Conservation (phyloP, 345 rosid species). For the Populus davidiana region DNA sequence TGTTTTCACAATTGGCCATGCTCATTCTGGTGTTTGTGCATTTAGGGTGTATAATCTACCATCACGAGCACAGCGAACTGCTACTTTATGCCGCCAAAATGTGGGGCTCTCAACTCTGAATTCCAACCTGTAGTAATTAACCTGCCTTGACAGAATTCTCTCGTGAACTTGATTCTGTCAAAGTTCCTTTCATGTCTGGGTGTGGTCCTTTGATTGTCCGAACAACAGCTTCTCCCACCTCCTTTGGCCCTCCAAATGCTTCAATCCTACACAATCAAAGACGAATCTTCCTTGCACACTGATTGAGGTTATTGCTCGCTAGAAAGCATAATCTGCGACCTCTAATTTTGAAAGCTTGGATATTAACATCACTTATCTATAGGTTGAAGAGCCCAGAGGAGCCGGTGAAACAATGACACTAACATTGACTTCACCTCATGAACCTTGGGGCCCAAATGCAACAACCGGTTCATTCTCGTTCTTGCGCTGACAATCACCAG, state of each 20-base stretch:
- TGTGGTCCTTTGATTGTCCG: constrained; percentile 49
- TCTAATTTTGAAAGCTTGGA: not conserved
- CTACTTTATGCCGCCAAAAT: constrained; percentile 64
- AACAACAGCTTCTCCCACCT: constrained; percentile 77
- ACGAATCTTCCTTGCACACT: not conserved
- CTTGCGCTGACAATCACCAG: constrained; percentile 34
- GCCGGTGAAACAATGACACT: constrained; percentile 82
- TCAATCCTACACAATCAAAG: constrained; percentile 49
- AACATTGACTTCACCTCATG: constrained; percentile 84
- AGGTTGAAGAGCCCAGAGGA: constrained; percentile 46
- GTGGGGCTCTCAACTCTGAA: constrained; percentile 70
- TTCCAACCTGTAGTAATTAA: constrained; percentile 68
- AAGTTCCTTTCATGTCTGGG: constrained; percentile 51
- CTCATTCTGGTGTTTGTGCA: constrained; percentile 69
- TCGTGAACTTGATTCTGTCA: constrained; percentile 52
- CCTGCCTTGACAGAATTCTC: constrained; percentile 39
- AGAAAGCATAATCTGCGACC: too few species aligned
- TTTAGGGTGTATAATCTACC: constrained; percentile 63
- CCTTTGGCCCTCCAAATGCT: constrained; percentile 76
- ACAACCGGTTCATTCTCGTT: constrained; percentile 63
- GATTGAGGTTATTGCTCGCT: too few species aligned
- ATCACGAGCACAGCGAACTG: constrained; percentile 55
- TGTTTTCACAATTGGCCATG: constrained; percentile 55
- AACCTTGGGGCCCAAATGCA: constrained; percentile 90
- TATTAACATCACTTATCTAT: too few species aligned